Percentiles rank a stretch among this genome's conserved stretches.
Evolutionary conservation across 2,329 filamentous ascomycete genomes (phyloP).

Genomic region (Penicillium thymicola): DNA sequence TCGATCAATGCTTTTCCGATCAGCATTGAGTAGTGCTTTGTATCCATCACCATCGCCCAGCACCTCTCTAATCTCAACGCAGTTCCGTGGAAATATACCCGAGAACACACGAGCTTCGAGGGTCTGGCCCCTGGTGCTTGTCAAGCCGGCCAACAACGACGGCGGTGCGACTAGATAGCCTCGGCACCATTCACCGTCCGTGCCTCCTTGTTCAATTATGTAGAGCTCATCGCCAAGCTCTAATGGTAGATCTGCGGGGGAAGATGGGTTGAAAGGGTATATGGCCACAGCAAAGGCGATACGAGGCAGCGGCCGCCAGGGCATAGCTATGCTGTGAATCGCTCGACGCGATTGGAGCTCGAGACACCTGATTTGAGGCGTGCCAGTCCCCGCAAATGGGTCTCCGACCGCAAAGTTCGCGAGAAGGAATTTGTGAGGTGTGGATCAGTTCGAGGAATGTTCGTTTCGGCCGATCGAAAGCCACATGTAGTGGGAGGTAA

Average conservation of each 20-base stretch:
- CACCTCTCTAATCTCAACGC: conserved; percentile 90
- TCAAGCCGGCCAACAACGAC: conserved; percentile 85
- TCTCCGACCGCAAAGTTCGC: conserved; percentile 17
- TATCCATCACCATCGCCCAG: conserved; percentile 66
- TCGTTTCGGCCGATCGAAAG: conserved; percentile 23
- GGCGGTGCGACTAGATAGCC: conserved; percentile 94
- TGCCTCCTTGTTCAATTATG: conserved; percentile 91
- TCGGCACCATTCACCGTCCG: conserved; percentile 83
- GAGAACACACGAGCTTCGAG: conserved; percentile 95
- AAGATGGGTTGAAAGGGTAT: conserved; percentile 85
- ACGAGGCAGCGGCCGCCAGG: conserved; percentile 93
- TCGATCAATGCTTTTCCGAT: conserved; percentile 35
- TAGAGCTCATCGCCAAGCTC: conserved; percentile 98
- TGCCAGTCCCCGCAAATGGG: conserved; percentile 25
- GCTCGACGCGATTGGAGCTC: conserved; percentile 2
- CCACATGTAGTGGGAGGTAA: conserved; percentile 26
- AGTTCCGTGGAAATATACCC: conserved; percentile 94
- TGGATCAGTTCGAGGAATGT: conserved; percentile 24
- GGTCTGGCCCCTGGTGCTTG: conserved; percentile 84
- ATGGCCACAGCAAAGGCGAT: conserved; percentile 98
- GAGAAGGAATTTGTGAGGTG: conserved; percentile 4
- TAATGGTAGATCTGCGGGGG: conserved; percentile 86
- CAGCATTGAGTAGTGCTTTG: conserved; percentile 33
- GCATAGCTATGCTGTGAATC: conserved; percentile 57
- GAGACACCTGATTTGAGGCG: conserved; percentile 11